phyloP scores from a whole-genome alignment of 306 rosid genomes.

The Fagus crenata region DNA sequence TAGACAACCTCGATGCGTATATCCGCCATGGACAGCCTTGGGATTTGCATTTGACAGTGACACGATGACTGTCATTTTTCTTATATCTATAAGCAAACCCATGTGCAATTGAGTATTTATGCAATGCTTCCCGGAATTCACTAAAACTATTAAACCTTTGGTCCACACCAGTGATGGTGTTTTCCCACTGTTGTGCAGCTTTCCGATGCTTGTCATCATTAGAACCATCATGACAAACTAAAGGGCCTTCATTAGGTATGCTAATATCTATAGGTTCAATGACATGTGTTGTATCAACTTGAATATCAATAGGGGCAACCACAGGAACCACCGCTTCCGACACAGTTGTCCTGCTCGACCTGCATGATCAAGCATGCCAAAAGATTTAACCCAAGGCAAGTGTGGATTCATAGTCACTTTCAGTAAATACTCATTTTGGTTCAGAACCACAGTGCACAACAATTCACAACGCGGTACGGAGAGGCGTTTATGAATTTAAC shows the following conservation, averaged over 20 bases:
- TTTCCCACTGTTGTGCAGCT: constrained; percentile 96
- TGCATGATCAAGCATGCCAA: constrained; percentile 41
- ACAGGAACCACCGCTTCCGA: constrained; percentile 77
- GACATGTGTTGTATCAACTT: constrained; percentile 37
- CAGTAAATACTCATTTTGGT: constrained; percentile 16
- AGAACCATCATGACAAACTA: constrained; percentile 39
- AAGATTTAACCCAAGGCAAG: constrained; percentile 25
- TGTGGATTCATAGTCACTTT: constrained; percentile 7
- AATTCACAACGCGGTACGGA: constrained; percentile 12
- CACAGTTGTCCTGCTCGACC: constrained; percentile 89
- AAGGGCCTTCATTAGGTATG: constrained; percentile 44
- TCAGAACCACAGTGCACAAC: constrained; percentile 9
- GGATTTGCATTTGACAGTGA: constrained; percentile 92
- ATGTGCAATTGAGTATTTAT: constrained; percentile 91
- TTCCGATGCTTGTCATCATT: constrained; percentile 58
- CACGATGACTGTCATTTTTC: constrained; percentile 92
- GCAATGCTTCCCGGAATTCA: constrained; percentile 93
- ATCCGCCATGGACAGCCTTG: constrained; percentile 97
- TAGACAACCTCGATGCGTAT: constrained; percentile 86
- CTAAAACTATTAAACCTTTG: constrained; percentile 89
- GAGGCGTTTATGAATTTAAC: constrained; percentile 13
- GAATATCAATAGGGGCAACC: constrained; percentile 45
- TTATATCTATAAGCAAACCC: constrained; percentile 91
- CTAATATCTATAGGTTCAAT: constrained; percentile 43
- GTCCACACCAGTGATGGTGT: constrained; percentile 91